Evolutionary conservation across 257 asterid genomes (phyloP).

Genomic region (Plantago elongata): DNA sequence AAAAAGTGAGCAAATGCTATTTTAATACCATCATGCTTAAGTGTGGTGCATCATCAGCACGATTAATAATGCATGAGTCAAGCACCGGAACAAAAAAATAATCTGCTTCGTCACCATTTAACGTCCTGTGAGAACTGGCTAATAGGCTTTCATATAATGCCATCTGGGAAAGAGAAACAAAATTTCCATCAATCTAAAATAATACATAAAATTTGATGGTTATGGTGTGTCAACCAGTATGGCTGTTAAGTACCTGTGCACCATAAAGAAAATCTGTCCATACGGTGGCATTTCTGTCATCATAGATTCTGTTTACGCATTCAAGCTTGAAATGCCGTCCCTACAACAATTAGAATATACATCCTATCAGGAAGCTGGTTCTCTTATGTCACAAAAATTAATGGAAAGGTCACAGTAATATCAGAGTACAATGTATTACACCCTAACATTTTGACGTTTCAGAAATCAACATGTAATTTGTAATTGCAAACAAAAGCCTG

Average conservation of each 20-base stretch:
- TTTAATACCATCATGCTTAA: slow-evolving; percentile 59
- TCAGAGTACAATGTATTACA: too few species aligned
- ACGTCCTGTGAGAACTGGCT: slow-evolving; percentile 82
- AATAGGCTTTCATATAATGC: slow-evolving; percentile 82
- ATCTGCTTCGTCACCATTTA: slow-evolving; percentile 94
- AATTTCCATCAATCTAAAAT: slow-evolving; percentile 4
- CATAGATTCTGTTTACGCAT: slow-evolving; percentile 88
- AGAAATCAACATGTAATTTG: background rate
- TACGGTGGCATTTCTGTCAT: slow-evolving; percentile 65
- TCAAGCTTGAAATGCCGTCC: slow-evolving; percentile 83
- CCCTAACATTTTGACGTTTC: too few species aligned
- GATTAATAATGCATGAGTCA: slow-evolving; percentile 86
- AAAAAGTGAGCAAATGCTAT: background rate
- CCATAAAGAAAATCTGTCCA: slow-evolving; percentile 94
- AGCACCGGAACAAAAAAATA: slow-evolving; percentile 93
- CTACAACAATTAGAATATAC: slow-evolving; percentile 30
- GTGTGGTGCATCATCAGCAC: slow-evolving; percentile 99
- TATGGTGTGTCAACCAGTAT: slow-evolving; percentile 10
- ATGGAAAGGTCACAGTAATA: too few species aligned
- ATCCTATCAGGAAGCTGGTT: background rate
- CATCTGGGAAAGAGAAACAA: slow-evolving; percentile 47
- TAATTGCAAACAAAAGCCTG: slow-evolving; percentile 15
- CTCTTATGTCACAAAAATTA: background rate
- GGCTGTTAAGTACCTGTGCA: slow-evolving; percentile 64
- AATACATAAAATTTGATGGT: slow-evolving; percentile 3